These are phyloP conservation scores for Trypanosoma mega DNA, from an alignment of 208 protist species.

Conservation along the genomic window DNA sequence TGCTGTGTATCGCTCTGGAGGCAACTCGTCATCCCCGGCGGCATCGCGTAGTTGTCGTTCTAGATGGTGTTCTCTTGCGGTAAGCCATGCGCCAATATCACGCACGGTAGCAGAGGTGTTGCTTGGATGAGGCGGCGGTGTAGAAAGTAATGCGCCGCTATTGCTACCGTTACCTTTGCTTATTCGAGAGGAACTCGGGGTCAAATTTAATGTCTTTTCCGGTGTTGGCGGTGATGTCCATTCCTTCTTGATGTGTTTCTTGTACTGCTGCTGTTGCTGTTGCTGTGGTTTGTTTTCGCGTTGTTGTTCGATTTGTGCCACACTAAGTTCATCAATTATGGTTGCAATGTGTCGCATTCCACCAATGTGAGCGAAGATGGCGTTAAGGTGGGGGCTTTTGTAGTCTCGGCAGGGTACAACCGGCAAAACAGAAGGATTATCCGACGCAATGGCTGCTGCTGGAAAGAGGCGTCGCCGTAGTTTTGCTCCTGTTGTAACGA, in stretches of 20 bases:
- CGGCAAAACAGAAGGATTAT: constrained; percentile 11
- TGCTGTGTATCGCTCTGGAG: not conserved
- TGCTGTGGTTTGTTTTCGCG: no score
- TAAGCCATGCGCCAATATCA: not conserved
- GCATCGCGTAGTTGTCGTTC: not conserved
- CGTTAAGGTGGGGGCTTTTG: constrained; percentile 21
- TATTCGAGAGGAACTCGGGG: not conserved
- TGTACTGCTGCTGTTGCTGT: not conserved
- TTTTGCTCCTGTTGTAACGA: not conserved
- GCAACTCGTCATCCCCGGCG: not conserved
- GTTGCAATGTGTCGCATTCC: constrained; percentile 21
- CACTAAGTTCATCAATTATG: constrained; percentile 2
- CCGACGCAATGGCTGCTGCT: not conserved
- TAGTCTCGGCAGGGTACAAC: constrained; percentile 17
- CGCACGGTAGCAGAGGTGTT: no score
- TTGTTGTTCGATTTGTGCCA: not conserved
- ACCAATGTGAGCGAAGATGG: constrained; percentile 27
- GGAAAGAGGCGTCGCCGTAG: constrained; percentile 3
- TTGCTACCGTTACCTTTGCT: no score
- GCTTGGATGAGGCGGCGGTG: no score
- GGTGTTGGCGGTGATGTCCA: not conserved
- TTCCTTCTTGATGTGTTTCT: not conserved
- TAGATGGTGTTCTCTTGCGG: not conserved
- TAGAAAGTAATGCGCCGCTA: no score
- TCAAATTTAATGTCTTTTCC: not conserved